A percentile compares a stretch with the other conserved stretches of the same genome.
These are phyloP conservation scores for Iberis pinnata DNA, from an alignment of 345 rosid genomes.

Conservation along the genomic window DNA sequence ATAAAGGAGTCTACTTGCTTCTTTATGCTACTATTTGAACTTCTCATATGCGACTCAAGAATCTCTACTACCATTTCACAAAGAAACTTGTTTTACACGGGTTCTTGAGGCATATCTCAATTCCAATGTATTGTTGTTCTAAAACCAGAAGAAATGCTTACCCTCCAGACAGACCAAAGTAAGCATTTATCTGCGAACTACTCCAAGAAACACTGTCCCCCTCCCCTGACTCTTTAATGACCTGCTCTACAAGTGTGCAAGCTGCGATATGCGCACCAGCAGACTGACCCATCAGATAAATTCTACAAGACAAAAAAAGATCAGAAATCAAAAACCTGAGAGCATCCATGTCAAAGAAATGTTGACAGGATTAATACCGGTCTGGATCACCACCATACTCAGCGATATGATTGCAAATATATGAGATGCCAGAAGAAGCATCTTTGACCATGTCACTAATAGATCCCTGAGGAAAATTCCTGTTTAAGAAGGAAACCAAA, in stretches of 20 bases:
- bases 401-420: slow-evolving; percentile 65
- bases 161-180: slow-evolving; percentile 98
- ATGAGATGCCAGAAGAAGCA: slow-evolving; percentile 89
- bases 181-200: slow-evolving; percentile 70
- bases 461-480: slow-evolving; percentile 96
- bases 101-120: background rate
- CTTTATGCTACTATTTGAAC: background rate
- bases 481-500: slow-evolving; percentile 29
- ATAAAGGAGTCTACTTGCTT: too few relatives aligned
- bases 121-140: background rate
- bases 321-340: slow-evolving; percentile 1
- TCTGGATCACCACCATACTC: slow-evolving; percentile 92
- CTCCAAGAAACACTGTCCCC: slow-evolving; percentile 77
- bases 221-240: slow-evolving; percentile 73
- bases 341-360: slow-evolving; percentile 2
- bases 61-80: background rate
- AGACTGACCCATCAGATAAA: slow-evolving; percentile 95
- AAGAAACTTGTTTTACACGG: background rate
- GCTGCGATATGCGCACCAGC: slow-evolving; percentile 98
- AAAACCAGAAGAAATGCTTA: slow-evolving; percentile 27
- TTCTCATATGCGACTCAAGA: background rate
- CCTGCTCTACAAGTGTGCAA: slow-evolving; percentile 83
- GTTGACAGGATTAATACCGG: slow-evolving; percentile 38
- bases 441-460: slow-evolving; percentile 88
- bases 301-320: slow-evolving; percentile 39